These are phyloP conservation scores for Cladosporium phlei DNA, from an alignment of 2,329 filamentous ascomycete genomes.

Conservation along the genomic window DNA sequence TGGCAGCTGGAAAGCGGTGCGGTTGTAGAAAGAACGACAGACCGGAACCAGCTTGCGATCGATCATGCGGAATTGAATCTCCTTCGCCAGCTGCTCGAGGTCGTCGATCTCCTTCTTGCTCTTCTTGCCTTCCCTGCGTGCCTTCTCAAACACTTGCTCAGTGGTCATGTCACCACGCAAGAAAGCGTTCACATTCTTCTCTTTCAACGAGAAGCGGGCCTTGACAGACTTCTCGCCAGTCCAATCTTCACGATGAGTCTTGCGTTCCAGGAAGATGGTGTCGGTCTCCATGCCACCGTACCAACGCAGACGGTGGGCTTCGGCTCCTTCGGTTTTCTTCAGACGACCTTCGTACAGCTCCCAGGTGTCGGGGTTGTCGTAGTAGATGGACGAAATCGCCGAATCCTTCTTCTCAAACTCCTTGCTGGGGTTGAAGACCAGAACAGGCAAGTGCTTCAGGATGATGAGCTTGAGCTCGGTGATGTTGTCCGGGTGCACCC, in stretches of 20 bases:
- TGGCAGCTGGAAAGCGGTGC: slow-evolving; percentile 94
- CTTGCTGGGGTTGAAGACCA: slow-evolving; percentile 96
- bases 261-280: slow-evolving; percentile 93
- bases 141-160: slow-evolving; percentile 90
- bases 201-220: slow-evolving; percentile 88
- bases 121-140: slow-evolving; percentile 91
- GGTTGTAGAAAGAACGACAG: slow-evolving; percentile 94
- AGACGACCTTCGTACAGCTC: slow-evolving; percentile 89
- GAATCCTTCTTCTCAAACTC: slow-evolving; percentile 88
- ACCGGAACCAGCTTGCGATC: slow-evolving; percentile 83
- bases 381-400: slow-evolving; percentile 98
- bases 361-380: slow-evolving; percentile 90
- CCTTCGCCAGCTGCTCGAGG: slow-evolving; percentile 80
- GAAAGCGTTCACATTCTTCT: slow-evolving; percentile 95
- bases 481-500: slow-evolving; percentile 97
- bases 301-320: slow-evolving; percentile 94
- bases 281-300: slow-evolving; percentile 95
- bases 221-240: slow-evolving; percentile 99
- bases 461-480: slow-evolving; percentile 97
- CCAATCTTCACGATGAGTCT: slow-evolving; percentile 98
- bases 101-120: slow-evolving; percentile 85
- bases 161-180: slow-evolving; percentile 79
- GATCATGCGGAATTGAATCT: slow-evolving; percentile 90
- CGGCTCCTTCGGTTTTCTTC: slow-evolving; percentile 96
- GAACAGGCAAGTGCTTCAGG: slow-evolving; percentile 90